These are phyloP conservation scores for Taphrina pruni DNA, from an alignment of 1,139 yeast species.

Conservation along the genomic window DNA sequence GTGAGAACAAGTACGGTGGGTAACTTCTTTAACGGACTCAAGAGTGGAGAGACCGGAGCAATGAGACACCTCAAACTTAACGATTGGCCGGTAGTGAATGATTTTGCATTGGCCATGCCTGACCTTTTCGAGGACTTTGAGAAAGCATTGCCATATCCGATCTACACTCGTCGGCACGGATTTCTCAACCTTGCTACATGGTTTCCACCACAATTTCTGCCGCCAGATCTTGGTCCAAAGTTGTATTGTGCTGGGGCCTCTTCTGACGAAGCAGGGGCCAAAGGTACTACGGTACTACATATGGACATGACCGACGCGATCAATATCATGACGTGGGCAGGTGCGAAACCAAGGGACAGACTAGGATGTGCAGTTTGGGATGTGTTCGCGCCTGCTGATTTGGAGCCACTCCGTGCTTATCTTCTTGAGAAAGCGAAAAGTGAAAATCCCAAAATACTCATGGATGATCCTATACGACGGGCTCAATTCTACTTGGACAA, in stretches of 20 bases:
- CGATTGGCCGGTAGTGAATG: constrained; percentile 44
- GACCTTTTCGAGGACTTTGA: constrained; percentile 45
- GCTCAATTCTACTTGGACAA: constrained; percentile 43
- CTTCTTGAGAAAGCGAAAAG: constrained; percentile 13
- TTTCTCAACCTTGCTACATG: constrained; percentile 44
- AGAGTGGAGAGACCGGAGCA: constrained; percentile 18
- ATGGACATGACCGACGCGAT: constrained; percentile 45
- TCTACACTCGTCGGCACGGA: constrained; percentile 44
- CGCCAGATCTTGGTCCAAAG: constrained; percentile 46
- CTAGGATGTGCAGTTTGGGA: constrained; percentile 45
- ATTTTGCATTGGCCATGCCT: constrained; percentile 44
- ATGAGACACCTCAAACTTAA: constrained; percentile 42
- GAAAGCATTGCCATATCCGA: constrained; percentile 43
- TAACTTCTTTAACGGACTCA: constrained; percentile 42
- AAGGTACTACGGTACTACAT: constrained; percentile 44
- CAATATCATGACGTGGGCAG: constrained; percentile 43
- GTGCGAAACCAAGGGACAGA: not conserved
- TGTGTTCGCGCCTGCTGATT: constrained; percentile 43
- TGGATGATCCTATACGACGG: constrained; percentile 45
- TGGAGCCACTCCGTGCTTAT: constrained; percentile 42
- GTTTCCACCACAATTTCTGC: constrained; percentile 42
- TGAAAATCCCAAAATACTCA: not conserved
- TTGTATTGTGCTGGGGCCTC: constrained; percentile 45
- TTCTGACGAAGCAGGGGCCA: constrained; percentile 41
- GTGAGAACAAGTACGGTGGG: constrained; percentile 35